Base-by-base conservation (phyloP, 345 rosid species). In the Trapa incisa region DNA sequence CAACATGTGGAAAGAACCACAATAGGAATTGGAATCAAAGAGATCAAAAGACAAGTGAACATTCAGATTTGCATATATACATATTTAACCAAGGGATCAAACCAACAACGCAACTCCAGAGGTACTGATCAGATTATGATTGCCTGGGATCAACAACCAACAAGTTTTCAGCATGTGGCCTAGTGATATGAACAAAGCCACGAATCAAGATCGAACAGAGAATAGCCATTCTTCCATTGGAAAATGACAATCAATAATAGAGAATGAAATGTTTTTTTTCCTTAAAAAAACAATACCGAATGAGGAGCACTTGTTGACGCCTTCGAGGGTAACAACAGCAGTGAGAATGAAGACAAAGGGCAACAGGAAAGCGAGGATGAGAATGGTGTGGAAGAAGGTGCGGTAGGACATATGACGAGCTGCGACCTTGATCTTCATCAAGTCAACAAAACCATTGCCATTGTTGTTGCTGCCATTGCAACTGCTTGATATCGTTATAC, bases 401-500 rank as follows among this genome's bases (percentile, higher is more conserved):
- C 98, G 72, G 77, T 89, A 95, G 67, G 99, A 95, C 81, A 95
- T 85, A 71, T 95, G 98, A 82, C 99, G 93, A 85, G 98, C 96
- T 85, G 98, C 98, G 81, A 95, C 89, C 84, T 89, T 95, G 97
- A 95, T 86, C 99, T 89, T 95, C 99, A 91, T 95, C 79, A 89
- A 91, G 87, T 95, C 98, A 91, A 85, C 89, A 89, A 91, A 88
- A 77, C 94, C 99, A 86, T 88, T 85, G 88, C 45, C 45, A n/a
- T 37, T 54, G 39, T 54, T 67, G 61, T 43, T 65, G 52, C 50
- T 43, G 50, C 52, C 15, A 37, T 53, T 65, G 52, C 67, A 48
- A n/a, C 84, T 91, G 84, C 92, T 89, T 73, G 93, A 91, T 80
- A 95, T 95, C 68, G 99, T 95, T 82, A 95, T 88, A 78, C 99